Evolutionary conservation across 2,329 filamentous ascomycete species (phyloP), one percentile per base, ranked within the genome.

Genomic region (Aspergillus niger): DNA sequence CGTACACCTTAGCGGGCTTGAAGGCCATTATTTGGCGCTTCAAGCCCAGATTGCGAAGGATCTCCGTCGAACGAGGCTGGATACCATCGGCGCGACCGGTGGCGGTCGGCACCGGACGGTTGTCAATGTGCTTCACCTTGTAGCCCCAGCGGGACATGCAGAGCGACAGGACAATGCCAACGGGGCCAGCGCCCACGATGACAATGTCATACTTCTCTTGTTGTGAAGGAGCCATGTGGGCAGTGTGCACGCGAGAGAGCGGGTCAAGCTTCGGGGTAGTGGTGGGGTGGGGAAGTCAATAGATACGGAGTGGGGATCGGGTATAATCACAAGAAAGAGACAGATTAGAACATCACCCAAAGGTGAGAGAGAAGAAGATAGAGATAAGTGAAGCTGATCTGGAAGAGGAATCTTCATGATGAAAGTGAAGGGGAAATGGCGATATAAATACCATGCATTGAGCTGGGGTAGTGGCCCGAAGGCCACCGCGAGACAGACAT

Each of bases 101-200:
- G 2, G 86, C 81, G 11, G 92, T 97, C 15, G 92, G 92, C 70
- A 94, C 90, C 2, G 91, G 83, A 61, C 92, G 85, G 78, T 96
- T 96, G 79, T 97, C 93, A 72, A 97, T 92, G 78, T 97, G 92
- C 82, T 94, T 96, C 77, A 97, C 91, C 76, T 87, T 92, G 82
- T 97, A 97, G 20, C 93, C 93, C 91, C 92, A 97, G 80, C 92
- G 85, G 62, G 91, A 91, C 63, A 97, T 85, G 73, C 91, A 94
- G 30, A 92, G 92, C 8, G 92, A 95, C 24, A 97, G 84, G 79
- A 96, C 88, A 60, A 97, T 85, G 58, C 93, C 93, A 43, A 93
- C 92, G 3, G 93, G 93, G 15, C 93, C 93, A 58, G 93, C 93
- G 65, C 93, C 93, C 58, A 97, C 84, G 67, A 97, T 92, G 68